phyloP scores from a whole-genome alignment of 306 rosid species.

The peach (Prunus persica) region Prunus_persica_NCBIv2 NC_034013.1:14039501-14040000 shows the following conservation, averaged over 20 bases:
- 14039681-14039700: conserved; percentile 35
- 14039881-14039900: conserved; percentile 12
- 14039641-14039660: conserved; percentile 19
- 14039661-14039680: conserved; percentile 32
- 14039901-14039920: conserved; percentile 12
- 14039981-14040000: conserved; percentile 5
- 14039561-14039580: conserved; percentile 50
- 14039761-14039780: background rate
- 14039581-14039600: conserved; percentile 28
- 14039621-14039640: conserved; percentile 14
- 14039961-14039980: background rate
- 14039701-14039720: background rate
- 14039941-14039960: background rate
- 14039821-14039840: conserved; percentile 4
- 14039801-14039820: conserved; percentile 83
- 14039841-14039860: conserved; percentile 1
- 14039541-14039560: conserved; percentile 85
- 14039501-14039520: conserved; percentile 86
- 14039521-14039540: conserved; percentile 82
- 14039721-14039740: no score
- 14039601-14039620: conserved; percentile 27
- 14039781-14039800: conserved; percentile 52
- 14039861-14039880: background rate
- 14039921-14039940: conserved; percentile 17
- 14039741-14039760: background rate